These are phyloP conservation scores for Candida multigemmis DNA, from an alignment of 805 yeast species.

Conservation along the genomic window DNA sequence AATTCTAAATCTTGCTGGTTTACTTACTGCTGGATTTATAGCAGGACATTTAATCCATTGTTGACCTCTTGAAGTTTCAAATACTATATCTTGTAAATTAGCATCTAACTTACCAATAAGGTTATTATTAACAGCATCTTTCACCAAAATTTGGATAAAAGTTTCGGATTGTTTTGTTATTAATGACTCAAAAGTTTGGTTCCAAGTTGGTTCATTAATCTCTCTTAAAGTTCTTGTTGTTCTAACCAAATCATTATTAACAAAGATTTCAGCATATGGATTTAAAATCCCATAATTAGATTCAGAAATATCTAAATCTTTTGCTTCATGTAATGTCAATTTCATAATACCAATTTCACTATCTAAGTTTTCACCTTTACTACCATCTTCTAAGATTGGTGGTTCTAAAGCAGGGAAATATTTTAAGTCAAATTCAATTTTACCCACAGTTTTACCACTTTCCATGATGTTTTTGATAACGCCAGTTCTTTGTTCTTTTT, in stretches of 20 bases:
- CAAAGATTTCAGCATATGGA: conserved; percentile 60
- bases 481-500: conserved; percentile 37
- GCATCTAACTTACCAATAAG: conserved; percentile 46
- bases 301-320: conserved; percentile 41
- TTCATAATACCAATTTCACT: conserved; percentile 71
- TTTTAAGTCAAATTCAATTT: conserved; percentile 45
- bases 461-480: conserved; percentile 35
- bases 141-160: conserved; percentile 45
- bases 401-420: conserved; percentile 43
- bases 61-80: conserved; percentile 40
- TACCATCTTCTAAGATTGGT: conserved; percentile 37
- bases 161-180: conserved; percentile 53
- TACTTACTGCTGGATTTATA: conserved; percentile 26
- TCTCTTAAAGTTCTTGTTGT: conserved; percentile 54
- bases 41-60: conserved; percentile 43
- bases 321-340: conserved; percentile 51
- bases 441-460: conserved; percentile 51
- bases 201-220: conserved; percentile 69
- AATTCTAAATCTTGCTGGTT: conserved; percentile 37
- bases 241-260: conserved; percentile 48
- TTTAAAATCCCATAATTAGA: conserved; percentile 46
- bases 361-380: conserved; percentile 40
- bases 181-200: conserved; percentile 51
- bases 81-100: conserved; percentile 44
- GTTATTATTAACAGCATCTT: conserved; percentile 49